phyloP scores from a whole-genome alignment of 345 rosid genomes.

The Populus simonii region DNA sequence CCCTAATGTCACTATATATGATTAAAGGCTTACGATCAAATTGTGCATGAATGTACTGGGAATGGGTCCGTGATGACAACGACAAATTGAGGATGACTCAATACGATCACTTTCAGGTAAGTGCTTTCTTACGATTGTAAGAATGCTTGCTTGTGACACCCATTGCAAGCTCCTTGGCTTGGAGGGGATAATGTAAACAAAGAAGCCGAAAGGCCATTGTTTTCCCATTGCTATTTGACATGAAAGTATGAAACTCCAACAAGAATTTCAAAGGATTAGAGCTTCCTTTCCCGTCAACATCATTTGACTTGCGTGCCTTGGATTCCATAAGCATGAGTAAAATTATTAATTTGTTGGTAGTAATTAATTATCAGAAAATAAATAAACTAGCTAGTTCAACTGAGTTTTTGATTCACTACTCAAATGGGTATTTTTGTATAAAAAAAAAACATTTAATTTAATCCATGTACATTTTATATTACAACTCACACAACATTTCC shows the following conservation, averaged over 20 bases:
- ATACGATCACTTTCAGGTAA: slow-evolving; percentile 2
- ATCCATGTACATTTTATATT: too few species aligned
- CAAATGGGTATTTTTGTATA: too few species aligned
- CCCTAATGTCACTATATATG: not conserved
- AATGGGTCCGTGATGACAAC: not conserved
- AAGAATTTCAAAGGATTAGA: not conserved
- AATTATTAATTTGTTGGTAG: too few species aligned
- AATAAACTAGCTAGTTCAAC: too few species aligned
- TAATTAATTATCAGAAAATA: too few species aligned
- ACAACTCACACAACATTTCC: not conserved
- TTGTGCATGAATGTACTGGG: not conserved
- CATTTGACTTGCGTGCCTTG: slow-evolving; percentile 8
- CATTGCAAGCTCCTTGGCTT: slow-evolving; percentile 10
- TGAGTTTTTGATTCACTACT: too few species aligned
- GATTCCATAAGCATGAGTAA: not conserved
- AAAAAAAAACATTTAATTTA: too few species aligned
- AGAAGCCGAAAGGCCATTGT: not conserved
- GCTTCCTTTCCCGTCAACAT: not conserved
- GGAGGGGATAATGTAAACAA: not conserved
- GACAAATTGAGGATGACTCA: not conserved
- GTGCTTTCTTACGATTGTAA: slow-evolving; percentile 41
- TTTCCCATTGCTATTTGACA: not conserved
- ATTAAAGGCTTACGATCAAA: not conserved
- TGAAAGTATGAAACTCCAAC: slow-evolving; percentile 11
- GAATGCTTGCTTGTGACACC: slow-evolving; percentile 44